Percentiles rank a stretch among this genome's conserved stretches.
phyloP scores from a whole-genome alignment of 2,329 filamentous ascomycete genomes.

The Venturia carpophila region DNA sequence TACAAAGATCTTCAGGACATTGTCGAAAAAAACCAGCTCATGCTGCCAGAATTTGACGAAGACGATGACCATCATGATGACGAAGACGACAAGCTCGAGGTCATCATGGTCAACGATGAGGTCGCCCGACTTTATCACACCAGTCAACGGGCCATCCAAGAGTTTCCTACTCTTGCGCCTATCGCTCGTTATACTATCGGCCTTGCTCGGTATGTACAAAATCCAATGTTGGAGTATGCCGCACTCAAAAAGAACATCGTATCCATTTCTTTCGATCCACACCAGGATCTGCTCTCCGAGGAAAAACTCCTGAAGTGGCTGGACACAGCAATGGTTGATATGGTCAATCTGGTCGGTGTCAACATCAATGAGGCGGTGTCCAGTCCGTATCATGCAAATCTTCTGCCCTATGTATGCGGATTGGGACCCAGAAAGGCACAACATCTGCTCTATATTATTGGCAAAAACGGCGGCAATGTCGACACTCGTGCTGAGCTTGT shows the following conservation, averaged over 20 bases:
- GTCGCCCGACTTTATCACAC: constrained; percentile 94
- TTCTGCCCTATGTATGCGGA: constrained; percentile 85
- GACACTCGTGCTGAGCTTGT: constrained; percentile 80
- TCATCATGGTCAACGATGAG: constrained; percentile 91
- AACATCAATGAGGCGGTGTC: constrained; percentile 87
- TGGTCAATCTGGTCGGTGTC: constrained; percentile 93
- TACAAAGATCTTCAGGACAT: constrained; percentile 74
- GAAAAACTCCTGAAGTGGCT: constrained; percentile 81
- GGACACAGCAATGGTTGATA: constrained; percentile 96
- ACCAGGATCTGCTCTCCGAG: constrained; percentile 78
- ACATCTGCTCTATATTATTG: constrained; percentile 78
- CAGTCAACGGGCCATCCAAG: constrained; percentile 67
- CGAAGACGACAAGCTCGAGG: constrained; percentile 71
- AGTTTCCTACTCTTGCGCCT: constrained; percentile 72
- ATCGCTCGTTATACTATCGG: constrained; percentile 84
- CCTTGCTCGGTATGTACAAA: constrained; percentile 85
- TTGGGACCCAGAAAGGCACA: constrained; percentile 87
- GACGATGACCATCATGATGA: constrained; percentile 53
- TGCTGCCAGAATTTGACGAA: constrained; percentile 57
- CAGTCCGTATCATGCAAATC: constrained; percentile 73
- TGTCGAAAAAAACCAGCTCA: constrained; percentile 67
- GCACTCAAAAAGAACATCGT: constrained; percentile 80
- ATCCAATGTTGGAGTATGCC: constrained; percentile 93
- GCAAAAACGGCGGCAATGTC: constrained; percentile 80
- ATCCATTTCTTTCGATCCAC: constrained; percentile 80